phyloP scores from a whole-genome alignment of 1,284 basidiomycete genomes.

The Marasmius fiardii region DNA sequence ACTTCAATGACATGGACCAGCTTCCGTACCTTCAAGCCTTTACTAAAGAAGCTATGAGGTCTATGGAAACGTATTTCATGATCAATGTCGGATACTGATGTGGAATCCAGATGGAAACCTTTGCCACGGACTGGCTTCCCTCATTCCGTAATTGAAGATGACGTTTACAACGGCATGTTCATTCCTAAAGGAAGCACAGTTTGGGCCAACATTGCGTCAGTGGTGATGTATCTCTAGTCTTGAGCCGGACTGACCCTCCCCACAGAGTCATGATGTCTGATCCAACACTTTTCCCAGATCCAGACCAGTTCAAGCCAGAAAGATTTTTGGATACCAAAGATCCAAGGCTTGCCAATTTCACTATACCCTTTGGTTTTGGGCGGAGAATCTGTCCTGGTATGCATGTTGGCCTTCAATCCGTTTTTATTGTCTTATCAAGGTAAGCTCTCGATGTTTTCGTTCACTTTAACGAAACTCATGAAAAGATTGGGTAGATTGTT shows the following conservation, averaged over 20 bases:
- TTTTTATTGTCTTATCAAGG: constrained; percentile 25
- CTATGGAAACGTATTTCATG: not conserved
- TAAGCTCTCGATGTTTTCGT: constrained; percentile 5
- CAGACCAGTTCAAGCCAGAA: constrained; percentile 17
- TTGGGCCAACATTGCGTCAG: constrained; percentile 14
- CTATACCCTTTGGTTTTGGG: constrained; percentile 18
- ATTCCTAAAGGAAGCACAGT: constrained; percentile 17
- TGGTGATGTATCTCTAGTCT: no score
- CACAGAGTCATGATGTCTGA: constrained; percentile 17
- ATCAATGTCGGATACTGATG: not conserved
- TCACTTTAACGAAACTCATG: not conserved
- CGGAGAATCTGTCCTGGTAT: constrained; percentile 18
- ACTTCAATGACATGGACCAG: constrained; percentile 6
- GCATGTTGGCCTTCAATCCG: constrained; percentile 21
- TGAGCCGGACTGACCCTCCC: not conserved
- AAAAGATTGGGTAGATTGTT: constrained; percentile 20
- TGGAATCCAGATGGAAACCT: constrained; percentile 9
- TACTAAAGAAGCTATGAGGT: constrained; percentile 14
- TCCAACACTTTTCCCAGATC: constrained; percentile 15
- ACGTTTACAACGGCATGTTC: constrained; percentile 13
- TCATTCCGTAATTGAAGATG: constrained; percentile 13
- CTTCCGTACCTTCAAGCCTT: constrained; percentile 15
- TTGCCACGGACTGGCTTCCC: constrained; percentile 10
- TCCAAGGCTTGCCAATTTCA: constrained; percentile 7
- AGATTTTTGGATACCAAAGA: constrained; percentile 15